Conservation (phyloP, 2,329 filamentous ascomycete genomes). For the Colletotrichum cordylinicola region DNA sequence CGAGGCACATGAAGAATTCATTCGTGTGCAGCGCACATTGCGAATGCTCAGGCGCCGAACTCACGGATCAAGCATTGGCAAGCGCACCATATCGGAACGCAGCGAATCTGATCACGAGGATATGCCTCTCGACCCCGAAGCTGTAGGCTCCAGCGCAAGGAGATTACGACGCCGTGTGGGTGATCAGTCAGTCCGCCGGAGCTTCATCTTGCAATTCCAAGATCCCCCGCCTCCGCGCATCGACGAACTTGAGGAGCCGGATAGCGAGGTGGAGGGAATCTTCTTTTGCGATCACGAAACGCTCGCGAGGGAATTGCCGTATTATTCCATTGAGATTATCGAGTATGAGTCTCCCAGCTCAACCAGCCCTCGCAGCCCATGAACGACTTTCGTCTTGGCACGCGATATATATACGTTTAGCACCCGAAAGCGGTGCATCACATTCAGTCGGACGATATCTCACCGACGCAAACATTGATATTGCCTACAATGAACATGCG, state of each 20-base stretch:
- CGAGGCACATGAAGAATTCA: conserved; percentile 38
- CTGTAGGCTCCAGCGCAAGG: conserved; percentile 52
- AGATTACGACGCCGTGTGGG: conserved; percentile 51
- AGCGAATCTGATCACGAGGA: conserved; percentile 54
- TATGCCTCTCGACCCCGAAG: conserved; percentile 36
- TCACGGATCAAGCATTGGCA: conserved; percentile 59
- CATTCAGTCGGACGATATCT: background rate
- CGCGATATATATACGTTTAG: background rate
- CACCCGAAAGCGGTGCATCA: background rate
- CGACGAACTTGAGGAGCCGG: conserved; percentile 59
- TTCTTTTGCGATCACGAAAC: conserved; percentile 28
- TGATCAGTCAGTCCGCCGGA: conserved; percentile 41
- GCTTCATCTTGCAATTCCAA: conserved; percentile 49
- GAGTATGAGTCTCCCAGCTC: conserved; percentile 33
- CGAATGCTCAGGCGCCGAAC: conserved; percentile 52
- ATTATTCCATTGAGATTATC: conserved; percentile 56
- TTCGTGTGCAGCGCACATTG: conserved; percentile 46
- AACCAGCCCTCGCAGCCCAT: background rate
- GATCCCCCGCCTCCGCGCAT: conserved; percentile 57
- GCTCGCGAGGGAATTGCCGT: conserved; percentile 56
- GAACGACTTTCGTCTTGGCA: background rate
- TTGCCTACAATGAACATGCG: background rate
- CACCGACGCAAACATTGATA: background rate
- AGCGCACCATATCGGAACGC: conserved; percentile 59
- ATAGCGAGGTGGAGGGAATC: conserved; percentile 44